phyloP scores from a whole-genome alignment of 768 basidiomycete genomes.

The Xerocomellus intermedius region DNA sequence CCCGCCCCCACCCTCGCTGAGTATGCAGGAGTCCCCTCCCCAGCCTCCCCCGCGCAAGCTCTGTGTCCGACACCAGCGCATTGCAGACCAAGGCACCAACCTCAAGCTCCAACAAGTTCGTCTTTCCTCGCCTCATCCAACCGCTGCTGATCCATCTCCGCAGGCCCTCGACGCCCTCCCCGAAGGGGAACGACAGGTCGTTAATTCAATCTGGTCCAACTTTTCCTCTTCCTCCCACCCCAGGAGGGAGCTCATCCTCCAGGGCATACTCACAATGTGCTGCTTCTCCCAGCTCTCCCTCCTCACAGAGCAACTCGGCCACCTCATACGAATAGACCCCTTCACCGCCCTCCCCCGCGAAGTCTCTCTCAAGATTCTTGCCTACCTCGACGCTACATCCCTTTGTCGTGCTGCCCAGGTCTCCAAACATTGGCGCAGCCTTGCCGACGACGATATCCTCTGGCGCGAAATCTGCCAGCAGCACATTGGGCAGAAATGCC shows the following conservation, averaged over 20 bases:
- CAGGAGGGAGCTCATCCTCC: conserved; percentile 89
- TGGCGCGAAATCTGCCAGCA: conserved; percentile 98
- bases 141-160: conserved; percentile 7
- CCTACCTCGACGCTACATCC: conserved; percentile 88
- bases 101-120: conserved; percentile 84
- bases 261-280: conserved; percentile 97
- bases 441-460: conserved; percentile 93
- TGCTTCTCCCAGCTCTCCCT: conserved; percentile 98
- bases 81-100: conserved; percentile 95
- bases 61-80: conserved; percentile 91
- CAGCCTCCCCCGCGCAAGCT: conserved; percentile 59
- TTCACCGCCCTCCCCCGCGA: conserved; percentile 90
- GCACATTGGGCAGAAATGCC: conserved; percentile 95
- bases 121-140: background rate
- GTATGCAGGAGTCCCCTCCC: conserved; percentile 7
- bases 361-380: conserved; percentile 81
- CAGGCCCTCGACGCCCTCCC: conserved; percentile 91
- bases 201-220: conserved; percentile 93
- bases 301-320: conserved; percentile 85
- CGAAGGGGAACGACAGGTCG: conserved; percentile 78
- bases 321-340: conserved; percentile 95
- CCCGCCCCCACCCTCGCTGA: too few relatives aligned
- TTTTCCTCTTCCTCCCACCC: conserved; percentile 94
- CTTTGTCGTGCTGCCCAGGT: conserved; percentile 94
- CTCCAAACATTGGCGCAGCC: conserved; percentile 73